These are phyloP conservation scores for Fusarium cicatricum DNA, from an alignment of 2,329 filamentous ascomycete species.

Conservation along the genomic window DNA sequence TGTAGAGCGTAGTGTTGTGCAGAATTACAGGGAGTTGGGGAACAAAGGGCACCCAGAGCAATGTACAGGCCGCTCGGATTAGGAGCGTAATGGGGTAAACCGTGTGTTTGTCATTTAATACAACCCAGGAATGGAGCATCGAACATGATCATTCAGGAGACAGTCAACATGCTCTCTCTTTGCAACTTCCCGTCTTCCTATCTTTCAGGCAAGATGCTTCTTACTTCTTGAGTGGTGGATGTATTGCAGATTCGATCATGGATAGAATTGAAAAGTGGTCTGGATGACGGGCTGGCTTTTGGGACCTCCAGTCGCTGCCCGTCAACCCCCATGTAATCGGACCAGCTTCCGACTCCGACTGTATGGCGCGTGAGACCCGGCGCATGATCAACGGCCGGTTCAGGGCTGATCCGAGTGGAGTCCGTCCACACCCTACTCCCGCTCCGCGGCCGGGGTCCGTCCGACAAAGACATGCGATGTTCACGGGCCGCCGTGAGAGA, in stretches of 20 bases:
- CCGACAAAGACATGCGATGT: constrained; percentile 13
- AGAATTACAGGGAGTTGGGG: constrained; percentile 5
- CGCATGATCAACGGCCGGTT: constrained; percentile 1
- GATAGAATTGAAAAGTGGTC: too few relatives aligned
- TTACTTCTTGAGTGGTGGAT: too few relatives aligned
- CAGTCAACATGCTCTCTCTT: background rate
- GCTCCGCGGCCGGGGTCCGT: constrained; percentile 25
- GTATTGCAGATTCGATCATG: too few relatives aligned
- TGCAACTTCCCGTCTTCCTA: background rate
- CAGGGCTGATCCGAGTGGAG: background rate
- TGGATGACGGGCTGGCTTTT: too few relatives aligned
- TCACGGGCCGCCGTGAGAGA: background rate
- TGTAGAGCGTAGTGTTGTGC: constrained; percentile 8
- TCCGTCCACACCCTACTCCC: constrained; percentile 28
- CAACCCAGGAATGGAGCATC: background rate
- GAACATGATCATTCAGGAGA: background rate
- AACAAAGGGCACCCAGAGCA: background rate
- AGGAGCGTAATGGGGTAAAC: constrained; percentile 20
- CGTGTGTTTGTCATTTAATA: constrained; percentile 8
- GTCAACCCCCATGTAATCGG: background rate
- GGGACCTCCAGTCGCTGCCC: too few relatives aligned
- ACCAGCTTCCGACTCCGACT: background rate
- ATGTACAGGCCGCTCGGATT: background rate
- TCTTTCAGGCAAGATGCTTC: background rate
- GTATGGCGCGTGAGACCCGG: background rate